phyloP scores from a whole-genome alignment of 2,329 filamentous ascomycete species.

The Phialophora expanda region DNA sequence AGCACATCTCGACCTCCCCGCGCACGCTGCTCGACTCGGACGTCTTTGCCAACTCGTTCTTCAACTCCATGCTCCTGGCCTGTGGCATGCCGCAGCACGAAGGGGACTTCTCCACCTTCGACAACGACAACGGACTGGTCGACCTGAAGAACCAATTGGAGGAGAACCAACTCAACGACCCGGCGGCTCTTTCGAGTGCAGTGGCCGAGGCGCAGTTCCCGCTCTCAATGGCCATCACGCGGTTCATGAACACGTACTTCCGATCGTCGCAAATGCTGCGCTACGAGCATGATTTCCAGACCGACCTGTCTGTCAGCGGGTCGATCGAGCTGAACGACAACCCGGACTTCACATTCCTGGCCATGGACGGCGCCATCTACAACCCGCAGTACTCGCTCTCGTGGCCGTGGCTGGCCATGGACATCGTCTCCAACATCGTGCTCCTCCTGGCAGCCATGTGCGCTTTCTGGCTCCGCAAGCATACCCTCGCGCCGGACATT shows the following conservation, averaged over 20 bases:
- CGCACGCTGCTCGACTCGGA: constrained; percentile 30
- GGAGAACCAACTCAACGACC: not conserved
- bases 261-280: constrained; percentile 17
- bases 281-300: constrained; percentile 11
- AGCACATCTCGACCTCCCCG: constrained; percentile 23
- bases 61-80: constrained; percentile 20
- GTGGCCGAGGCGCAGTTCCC: constrained; percentile 1
- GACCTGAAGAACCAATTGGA: constrained; percentile 9
- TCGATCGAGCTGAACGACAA: constrained; percentile 10
- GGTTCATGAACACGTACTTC: constrained; percentile 31
- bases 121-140: constrained; percentile 10
- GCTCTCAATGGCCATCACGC: constrained; percentile 16
- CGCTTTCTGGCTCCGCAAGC: constrained; percentile 22
- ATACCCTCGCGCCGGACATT: constrained; percentile 28
- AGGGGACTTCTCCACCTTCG: constrained; percentile 9
- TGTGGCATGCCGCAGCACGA: constrained; percentile 13
- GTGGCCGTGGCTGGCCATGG: constrained; percentile 27
- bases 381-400: constrained; percentile 23
- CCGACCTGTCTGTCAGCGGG: constrained; percentile 1
- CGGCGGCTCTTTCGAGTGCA: not conserved
- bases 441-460: constrained; percentile 15
- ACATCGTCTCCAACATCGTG: constrained; percentile 23
- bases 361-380: constrained; percentile 23
- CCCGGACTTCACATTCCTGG: constrained; percentile 10
- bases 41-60: constrained; percentile 23